phyloP scores from a whole-genome alignment of 2,329 filamentous ascomycete species.

The Ilyonectria sp. region DNA sequence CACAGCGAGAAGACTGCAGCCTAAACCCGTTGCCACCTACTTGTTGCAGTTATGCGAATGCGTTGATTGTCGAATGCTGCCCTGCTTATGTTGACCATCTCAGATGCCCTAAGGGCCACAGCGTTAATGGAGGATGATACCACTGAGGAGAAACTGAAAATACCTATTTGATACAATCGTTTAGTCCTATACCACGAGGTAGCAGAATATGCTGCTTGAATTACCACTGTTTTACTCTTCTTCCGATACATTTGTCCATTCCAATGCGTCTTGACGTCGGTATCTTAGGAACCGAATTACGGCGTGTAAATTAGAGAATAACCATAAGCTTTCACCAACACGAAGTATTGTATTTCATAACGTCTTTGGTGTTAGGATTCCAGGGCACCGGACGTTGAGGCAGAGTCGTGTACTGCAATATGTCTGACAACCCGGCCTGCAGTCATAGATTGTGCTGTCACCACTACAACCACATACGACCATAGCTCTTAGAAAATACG shows the following conservation, averaged over 20 bases:
- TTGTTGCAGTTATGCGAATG: background rate
- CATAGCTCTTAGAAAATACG: slow-evolving; percentile 13
- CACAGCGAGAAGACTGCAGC: slow-evolving; percentile 36
- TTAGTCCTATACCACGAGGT: slow-evolving; percentile 2
- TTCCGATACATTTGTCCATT: background rate
- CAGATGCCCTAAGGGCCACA: background rate
- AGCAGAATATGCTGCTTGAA: background rate
- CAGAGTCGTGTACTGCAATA: no score
- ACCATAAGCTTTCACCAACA: background rate
- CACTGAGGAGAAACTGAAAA: slow-evolving; percentile 4
- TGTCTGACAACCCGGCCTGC: no score
- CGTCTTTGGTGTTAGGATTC: no score
- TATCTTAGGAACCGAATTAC: background rate
- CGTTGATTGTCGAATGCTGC: background rate
- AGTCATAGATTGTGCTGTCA: background rate
- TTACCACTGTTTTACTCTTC: slow-evolving; percentile 7
- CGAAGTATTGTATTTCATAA: no score
- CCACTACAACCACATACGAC: background rate
- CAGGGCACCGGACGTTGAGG: no score
- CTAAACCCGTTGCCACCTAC: slow-evolving; percentile 3
- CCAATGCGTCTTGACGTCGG: background rate
- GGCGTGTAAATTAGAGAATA: background rate
- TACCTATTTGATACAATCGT: slow-evolving; percentile 12
- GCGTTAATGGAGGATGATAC: slow-evolving; percentile 8
- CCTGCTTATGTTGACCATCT: background rate